Base-by-base conservation (phyloP, 345 rosid genomes). In the Noccaea bulbosa region DNA sequence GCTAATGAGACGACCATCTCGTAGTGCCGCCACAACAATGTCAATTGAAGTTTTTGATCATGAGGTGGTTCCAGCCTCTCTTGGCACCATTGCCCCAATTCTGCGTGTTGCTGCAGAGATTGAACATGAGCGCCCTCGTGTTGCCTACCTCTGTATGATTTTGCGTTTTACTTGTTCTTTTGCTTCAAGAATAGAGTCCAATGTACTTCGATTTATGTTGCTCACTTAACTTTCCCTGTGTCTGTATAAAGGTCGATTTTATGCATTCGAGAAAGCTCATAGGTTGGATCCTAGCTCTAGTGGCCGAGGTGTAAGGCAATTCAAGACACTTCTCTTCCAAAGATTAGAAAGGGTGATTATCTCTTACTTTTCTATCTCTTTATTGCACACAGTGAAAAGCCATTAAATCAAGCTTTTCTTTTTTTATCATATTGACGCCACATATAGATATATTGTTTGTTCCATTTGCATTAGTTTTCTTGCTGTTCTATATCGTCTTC, bases 41-140 rank as follows among this genome's bases (percentile, higher is more conserved):
- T 88, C 97, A 5, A 85, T 88, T 8, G 98, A 93, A 85, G 98
- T 93, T 32, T 89, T 93, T 62, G 98, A 93, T 70, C 87, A 88
- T 4, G 97, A 91, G 75, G 97, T 91, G 50, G 98, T 93, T 16
- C 98, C 98, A 2, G 86, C 92, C 30, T 91, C 99, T 16, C 88
- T 94, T 45, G 84, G 88, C 71, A 84, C 86, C 80, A 88, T 94
- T 53, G 86, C 88, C 48, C 96, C 96, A 14, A 83, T 91, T 59
- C 93, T 91, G 50, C 99, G 95, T 50, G 80, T 89, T 37, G 96
- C 96, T 44, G 85, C 83, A 5, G 97, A 91, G 85, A 89, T 94
- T 77, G 90, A 91, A 66, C 81, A 82, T 24, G 96, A 89, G 70
- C 99, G 97, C 17, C 99, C 99, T 73, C 97, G 99, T 40, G 99